Evolutionary conservation across 2,329 filamentous ascomycete genomes (phyloP).

Genomic region (Grosmannia huntii): DNA sequence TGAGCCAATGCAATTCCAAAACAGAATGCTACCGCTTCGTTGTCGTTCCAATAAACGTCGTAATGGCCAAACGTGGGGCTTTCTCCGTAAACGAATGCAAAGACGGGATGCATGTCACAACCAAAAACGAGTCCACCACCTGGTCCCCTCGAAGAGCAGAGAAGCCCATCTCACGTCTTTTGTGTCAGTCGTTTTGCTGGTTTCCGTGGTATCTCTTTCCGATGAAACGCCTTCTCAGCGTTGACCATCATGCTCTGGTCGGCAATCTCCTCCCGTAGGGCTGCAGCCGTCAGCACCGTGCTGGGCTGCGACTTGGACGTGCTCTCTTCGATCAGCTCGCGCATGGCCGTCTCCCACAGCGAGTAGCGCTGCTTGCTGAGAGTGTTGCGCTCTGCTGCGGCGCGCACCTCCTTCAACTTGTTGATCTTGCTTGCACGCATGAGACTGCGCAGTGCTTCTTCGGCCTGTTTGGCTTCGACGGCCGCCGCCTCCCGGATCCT

Average conservation of each 20-base stretch:
- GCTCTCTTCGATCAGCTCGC: conserved; percentile 32
- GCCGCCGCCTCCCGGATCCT: conserved; percentile 48
- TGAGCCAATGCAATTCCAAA: background rate
- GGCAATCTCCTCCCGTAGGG: conserved; percentile 33
- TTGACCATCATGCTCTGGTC: conserved; percentile 56
- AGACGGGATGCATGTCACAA: background rate
- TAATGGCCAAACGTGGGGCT: background rate
- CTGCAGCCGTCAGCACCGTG: conserved; percentile 9
- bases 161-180: background rate
- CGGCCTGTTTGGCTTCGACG: conserved; percentile 46
- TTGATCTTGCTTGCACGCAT: conserved; percentile 51
- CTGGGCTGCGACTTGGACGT: conserved; percentile 9
- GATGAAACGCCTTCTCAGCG: conserved; percentile 36
- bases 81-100: background rate
- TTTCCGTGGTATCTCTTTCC: conserved; percentile 39
- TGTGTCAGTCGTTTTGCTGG: conserved; percentile 19
- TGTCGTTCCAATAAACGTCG: background rate
- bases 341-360: conserved; percentile 50
- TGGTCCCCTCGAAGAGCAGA: background rate
- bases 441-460: conserved; percentile 46
- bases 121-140: background rate
- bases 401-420: conserved; percentile 50
- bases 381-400: conserved; percentile 37
- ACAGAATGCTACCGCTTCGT: background rate
- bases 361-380: conserved; percentile 42